A percentile compares a stretch with the other conserved stretches of the same genome.
Conservation (phyloP, 495 filamentous ascomycete species). For the Tuber borchii region DNA sequence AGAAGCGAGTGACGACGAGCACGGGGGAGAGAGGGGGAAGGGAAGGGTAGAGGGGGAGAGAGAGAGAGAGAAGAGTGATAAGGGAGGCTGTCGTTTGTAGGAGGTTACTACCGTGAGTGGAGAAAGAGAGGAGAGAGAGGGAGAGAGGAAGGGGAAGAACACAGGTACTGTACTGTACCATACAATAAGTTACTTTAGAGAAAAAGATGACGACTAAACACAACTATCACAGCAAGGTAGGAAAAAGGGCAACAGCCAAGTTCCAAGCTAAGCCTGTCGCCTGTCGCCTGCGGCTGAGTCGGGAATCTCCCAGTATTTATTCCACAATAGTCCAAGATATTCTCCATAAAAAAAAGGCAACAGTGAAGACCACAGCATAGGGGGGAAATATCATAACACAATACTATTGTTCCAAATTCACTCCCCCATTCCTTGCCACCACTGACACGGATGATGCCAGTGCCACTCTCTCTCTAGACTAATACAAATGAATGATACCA, state of each 20-base stretch:
- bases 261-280: background rate
- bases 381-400: background rate
- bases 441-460: too few species aligned
- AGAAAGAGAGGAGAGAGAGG: background rate
- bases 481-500: too few species aligned
- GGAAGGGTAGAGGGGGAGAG: too few species aligned
- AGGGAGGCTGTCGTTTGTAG: background rate
- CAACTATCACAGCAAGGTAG: background rate
- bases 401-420: background rate
- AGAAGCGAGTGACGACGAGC: background rate
- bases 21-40: background rate
- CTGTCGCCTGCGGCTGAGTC: background rate
- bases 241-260: background rate
- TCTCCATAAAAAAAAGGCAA: background rate
- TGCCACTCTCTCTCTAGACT: too few species aligned
- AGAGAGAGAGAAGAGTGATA: background rate
- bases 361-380: too few species aligned
- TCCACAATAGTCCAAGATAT: background rate
- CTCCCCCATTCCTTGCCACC: too few species aligned
- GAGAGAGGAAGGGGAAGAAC: background rate
- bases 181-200: background rate
- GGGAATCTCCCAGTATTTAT: background rate
- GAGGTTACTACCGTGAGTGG: background rate
- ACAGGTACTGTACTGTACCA: too few species aligned
- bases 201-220: background rate